Conservation (phyloP, 441 rosid species). For the Eutrema salsugineum region DNA sequence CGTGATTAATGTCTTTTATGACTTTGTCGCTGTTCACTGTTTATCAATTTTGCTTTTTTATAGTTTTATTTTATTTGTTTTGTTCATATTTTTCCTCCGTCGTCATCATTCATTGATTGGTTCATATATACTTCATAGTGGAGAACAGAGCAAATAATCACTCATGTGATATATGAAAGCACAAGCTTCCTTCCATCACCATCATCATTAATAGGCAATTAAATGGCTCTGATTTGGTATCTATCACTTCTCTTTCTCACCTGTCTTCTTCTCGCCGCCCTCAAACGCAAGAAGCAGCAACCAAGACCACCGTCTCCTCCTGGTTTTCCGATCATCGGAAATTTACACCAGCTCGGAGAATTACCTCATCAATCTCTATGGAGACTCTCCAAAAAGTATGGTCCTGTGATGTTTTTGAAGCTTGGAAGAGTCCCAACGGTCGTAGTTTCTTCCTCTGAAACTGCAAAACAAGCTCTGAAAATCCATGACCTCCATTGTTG, state of each 20-base stretch:
- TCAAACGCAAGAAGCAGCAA: slow-evolving; percentile 11
- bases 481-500: slow-evolving; percentile 48
- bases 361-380: slow-evolving; percentile 40
- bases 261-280: neutral
- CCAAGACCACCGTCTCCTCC: slow-evolving; percentile 47
- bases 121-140: too few species aligned
- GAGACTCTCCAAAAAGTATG: slow-evolving; percentile 39
- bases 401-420: slow-evolving; percentile 48
- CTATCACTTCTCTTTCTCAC: slow-evolving; percentile 17
- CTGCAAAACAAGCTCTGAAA: slow-evolving; percentile 46
- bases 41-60: neutral
- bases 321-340: slow-evolving; percentile 49
- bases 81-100: neutral
- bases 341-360: slow-evolving; percentile 47
- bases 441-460: slow-evolving; percentile 47
- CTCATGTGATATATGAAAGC: neutral
- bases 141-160: neutral
- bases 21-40: neutral
- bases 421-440: slow-evolving; percentile 42
- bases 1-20: neutral
- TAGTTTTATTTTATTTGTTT: neutral
- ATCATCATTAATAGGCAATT: neutral
- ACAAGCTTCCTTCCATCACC: neutral
- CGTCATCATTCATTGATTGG: neutral
- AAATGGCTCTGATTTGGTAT: slow-evolving; percentile 18